Base-by-base conservation (phyloP, 495 filamentous ascomycete genomes). In the Penicillium riverlandense region DNA sequence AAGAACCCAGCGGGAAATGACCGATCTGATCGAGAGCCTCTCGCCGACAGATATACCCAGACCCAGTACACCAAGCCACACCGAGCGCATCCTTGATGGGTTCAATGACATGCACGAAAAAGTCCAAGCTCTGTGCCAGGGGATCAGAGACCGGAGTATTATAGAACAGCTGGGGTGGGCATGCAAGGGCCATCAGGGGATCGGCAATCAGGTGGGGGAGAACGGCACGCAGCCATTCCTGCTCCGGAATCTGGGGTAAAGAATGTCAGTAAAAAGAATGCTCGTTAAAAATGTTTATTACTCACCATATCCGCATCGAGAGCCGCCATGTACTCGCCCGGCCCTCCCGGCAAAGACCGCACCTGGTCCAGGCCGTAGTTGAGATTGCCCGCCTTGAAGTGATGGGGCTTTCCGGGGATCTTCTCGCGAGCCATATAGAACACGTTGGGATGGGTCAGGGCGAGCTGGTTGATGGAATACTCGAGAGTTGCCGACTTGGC, bases 331-430 rank as follows among this genome's bases (percentile, higher is more conserved):
- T 62, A 77, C 40, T 78, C 58, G 16, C 59, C 58, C 11, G 67
- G 53, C 7, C 70, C 72, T 8, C 69, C 69, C 0, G 58, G 52
- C 16, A 75, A 41, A 1, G 31, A 44, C 0, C 49, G 50, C 11
- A 61, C 54, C 29, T 69, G 57, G 6, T 66, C 61, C 7, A 76
- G 53, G 29, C 69, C 75, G 44, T 66, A 67, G 45, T 71, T 73
- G 14, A 80, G 58, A 40, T 79, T 80, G 34, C 76, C 76, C 6
- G 74, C 72, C 57, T 80, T 80, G 61, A 72, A 78, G 50, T 75
- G 64, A 48, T 75, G 67, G 0, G 70, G 71, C 11, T 66, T 62
- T 29, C 69, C 71, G 2, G 65, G 65, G 11, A 62, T 60, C 45
- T 75, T 75, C 38, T 61, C 55, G 36, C 75, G 65, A 2, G 71